Evolutionary conservation across 1,284 basidiomycete genomes (phyloP), one percentile per base, ranked within the genome.

Genomic region (Chalciporus sp.): DNA sequence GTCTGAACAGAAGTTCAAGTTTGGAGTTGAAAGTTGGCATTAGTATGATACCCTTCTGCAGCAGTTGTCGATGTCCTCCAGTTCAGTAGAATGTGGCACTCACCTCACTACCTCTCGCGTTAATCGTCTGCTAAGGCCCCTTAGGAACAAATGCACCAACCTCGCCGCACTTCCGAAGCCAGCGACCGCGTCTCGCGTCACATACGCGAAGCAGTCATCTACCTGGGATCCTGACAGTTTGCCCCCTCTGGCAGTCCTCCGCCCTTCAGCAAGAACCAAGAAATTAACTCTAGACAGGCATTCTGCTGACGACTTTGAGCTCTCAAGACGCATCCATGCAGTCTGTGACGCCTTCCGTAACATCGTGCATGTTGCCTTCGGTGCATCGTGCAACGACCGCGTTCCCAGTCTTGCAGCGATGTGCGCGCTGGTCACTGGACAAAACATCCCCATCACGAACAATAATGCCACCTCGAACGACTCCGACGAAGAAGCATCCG

Each of bases 331-430:
- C 37, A 74, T 84, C 11, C 74, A 82, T 60, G 78, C 78, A 12
- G 73, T 85, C 9, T 72, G 78, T 19, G 80, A 81, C 57, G 75
- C 77, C 42, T 86, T 83, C 66, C 73, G 71, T 48, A 80, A 83
- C 53, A 64, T 85, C 41, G 66, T 79, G 3, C 61, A 74, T 45
- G 65, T 68, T 17, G 61, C 68, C 7, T 61, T 70, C 8, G 64
- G 65, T 37, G 52, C 55, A 27, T 29, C 57, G n/a, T 51, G 53
- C 50, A 47, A 50, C 51, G 49, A 55, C 44, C 65, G 63, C 26
- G 52, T 76, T 23, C 63, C 67, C 26, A 71, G 74, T 42, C 70
- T 85, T 41, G 74, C 78, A 20, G 73, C 71, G 14, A 66, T 83
- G 50, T 86, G 84, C 50, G 71, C 81, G 4, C 69, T 70, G 6